A percentile compares a stretch with the other conserved stretches of the same genome.
Evolutionary conservation across 1,284 basidiomycete species (phyloP).

Genomic region (Golubevia pallescens): DNA sequence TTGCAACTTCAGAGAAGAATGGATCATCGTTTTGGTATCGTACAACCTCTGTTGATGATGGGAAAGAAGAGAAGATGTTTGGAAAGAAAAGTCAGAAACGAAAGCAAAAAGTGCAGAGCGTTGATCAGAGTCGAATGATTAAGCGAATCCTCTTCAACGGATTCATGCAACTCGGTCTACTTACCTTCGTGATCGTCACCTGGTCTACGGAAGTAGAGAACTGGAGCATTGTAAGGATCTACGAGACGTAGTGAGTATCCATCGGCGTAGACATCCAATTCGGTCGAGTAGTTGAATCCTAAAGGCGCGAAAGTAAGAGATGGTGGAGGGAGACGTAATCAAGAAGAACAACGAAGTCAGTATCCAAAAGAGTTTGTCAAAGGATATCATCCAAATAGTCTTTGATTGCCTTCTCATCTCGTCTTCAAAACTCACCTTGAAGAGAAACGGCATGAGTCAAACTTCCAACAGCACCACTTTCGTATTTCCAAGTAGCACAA

Average conservation of each 20-base stretch:
- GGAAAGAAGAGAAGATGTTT: not conserved
- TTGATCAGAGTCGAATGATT: no score
- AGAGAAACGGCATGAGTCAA: conserved; percentile 62
- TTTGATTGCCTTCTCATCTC: no score
- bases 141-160: no score
- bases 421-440: no score
- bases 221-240: conserved; percentile 61
- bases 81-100: no score
- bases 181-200: conserved; percentile 57
- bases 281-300: conserved; percentile 54
- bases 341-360: no score
- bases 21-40: conserved; percentile 62
- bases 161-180: no score
- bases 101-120: no score
- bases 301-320: not conserved
- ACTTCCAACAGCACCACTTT: conserved; percentile 54
- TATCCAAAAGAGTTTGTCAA: no score
- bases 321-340: not conserved
- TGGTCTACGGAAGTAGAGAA: conserved; percentile 58
- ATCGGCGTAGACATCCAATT: conserved; percentile 57
- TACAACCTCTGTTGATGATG: conserved; percentile 34
- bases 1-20: conserved; percentile 60
- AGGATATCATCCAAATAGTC: no score
- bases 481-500: conserved; percentile 62
- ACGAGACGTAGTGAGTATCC: conserved; percentile 57